A percentile compares a stretch with the other conserved stretches of the same genome.
These are phyloP conservation scores for Eucalyptus cladocalyx DNA, from an alignment of 345 rosid genomes.

Conservation along the genomic window DNA sequence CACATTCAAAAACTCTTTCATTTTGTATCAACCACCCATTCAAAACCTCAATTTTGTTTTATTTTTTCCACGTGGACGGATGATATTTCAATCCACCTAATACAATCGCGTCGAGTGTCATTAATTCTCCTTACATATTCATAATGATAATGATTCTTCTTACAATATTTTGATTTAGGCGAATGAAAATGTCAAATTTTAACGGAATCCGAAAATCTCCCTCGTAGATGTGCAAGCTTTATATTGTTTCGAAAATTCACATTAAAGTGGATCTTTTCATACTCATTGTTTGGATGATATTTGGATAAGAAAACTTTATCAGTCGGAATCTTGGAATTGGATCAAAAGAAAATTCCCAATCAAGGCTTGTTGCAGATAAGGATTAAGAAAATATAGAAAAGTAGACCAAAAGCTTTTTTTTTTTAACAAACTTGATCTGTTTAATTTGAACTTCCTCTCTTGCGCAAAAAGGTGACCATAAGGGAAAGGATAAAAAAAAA, in stretches of 20 bases:
- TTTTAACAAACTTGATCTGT: neutral
- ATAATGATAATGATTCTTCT: neutral
- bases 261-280: neutral
- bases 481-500: no score
- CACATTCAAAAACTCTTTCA: neutral
- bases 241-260: neutral
- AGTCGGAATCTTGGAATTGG: neutral
- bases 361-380: neutral
- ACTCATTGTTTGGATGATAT: neutral
- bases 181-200: neutral
- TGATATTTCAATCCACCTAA: neutral
- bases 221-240: neutral
- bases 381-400: neutral
- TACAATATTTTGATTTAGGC: neutral
- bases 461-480: neutral
- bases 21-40: neutral
- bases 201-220: neutral
- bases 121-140: neutral
- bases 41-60: neutral
- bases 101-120: neutral
- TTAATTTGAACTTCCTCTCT: neutral
- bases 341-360: neutral
- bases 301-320: neutral
- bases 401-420: neutral
- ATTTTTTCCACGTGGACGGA: neutral